These are phyloP conservation scores for Leptographium galeiforme DNA, from an alignment of 2,329 filamentous ascomycete species.

Conservation along the genomic window DNA sequence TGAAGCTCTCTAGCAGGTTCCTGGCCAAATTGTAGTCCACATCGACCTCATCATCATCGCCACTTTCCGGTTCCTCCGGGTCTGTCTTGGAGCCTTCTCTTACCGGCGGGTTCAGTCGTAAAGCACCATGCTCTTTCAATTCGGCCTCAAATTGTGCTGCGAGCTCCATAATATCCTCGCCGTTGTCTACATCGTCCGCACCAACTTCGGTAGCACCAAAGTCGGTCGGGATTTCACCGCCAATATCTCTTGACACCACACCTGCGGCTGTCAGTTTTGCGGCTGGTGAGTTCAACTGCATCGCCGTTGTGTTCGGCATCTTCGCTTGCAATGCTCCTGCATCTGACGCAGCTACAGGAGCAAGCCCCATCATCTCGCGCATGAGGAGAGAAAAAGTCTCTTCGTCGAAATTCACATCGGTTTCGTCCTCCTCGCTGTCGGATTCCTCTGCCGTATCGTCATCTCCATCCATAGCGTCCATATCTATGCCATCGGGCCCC, in stretches of 20 bases:
- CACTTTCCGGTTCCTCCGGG: conserved; percentile 24
- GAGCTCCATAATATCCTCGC: conserved; percentile 44
- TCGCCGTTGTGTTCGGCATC: neutral
- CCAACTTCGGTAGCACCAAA: neutral
- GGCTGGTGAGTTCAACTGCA: neutral
- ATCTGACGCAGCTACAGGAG: conserved; percentile 9
- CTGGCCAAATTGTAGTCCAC: conserved; percentile 80
- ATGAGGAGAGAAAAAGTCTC: conserved; percentile 77
- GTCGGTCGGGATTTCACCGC: neutral
- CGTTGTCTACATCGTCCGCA: conserved; percentile 5
- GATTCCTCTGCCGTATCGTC: conserved; percentile 34
- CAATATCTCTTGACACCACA: neutral
- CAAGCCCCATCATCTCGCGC: conserved; percentile 76
- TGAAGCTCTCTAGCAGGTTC: conserved; percentile 86
- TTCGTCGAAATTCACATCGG: conserved; percentile 70
- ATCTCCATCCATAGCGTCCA: conserved; percentile 51
- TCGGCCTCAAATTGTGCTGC: conserved; percentile 61
- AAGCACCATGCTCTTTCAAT: conserved; percentile 52
- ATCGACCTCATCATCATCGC: conserved; percentile 50
- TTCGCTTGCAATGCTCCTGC: neutral
- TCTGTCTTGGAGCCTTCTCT: conserved; percentile 17
- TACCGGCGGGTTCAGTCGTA: conserved; percentile 35
- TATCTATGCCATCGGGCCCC: conserved; percentile 66
- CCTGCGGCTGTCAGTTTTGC: neutral
- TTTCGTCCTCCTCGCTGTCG: conserved; percentile 54